phyloP scores from a whole-genome alignment of 345 rosid species.

The Lenwebbia sp. region DNA sequence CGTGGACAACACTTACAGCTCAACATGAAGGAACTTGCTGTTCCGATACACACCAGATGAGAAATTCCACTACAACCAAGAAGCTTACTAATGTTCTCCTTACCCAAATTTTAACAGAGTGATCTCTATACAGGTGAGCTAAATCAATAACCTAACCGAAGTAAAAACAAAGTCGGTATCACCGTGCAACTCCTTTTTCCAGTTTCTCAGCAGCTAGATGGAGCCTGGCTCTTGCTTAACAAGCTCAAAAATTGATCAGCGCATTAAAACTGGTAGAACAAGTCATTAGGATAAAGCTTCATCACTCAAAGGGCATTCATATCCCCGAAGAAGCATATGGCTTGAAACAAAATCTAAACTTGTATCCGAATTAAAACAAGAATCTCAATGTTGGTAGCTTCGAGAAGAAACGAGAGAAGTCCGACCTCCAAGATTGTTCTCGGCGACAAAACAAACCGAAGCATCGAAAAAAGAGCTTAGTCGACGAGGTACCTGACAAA shows the following conservation, averaged over 20 bases:
- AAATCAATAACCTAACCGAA: not conserved
- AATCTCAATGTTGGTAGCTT: not conserved
- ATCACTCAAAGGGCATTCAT: not conserved
- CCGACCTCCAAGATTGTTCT: not conserved
- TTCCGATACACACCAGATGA: not conserved
- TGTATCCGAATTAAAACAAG: not conserved
- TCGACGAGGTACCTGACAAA: not conserved
- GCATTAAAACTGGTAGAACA: not conserved
- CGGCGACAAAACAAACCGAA: not conserved
- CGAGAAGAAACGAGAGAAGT: not conserved
- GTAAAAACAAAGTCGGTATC: not conserved
- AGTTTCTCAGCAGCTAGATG: not conserved
- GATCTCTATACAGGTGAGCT: not conserved
- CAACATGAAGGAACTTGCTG: not conserved
- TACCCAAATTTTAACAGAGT: not conserved
- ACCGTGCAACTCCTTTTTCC: not conserved
- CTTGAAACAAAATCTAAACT: not conserved
- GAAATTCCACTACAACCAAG: not conserved
- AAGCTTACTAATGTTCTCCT: not conserved
- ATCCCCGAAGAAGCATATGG: not conserved
- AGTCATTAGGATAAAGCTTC: not conserved
- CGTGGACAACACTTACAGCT: not conserved
- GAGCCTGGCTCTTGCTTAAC: not conserved
- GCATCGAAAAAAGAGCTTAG: not conserved
- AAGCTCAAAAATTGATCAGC: not conserved